Base-by-base conservation (phyloP, 2,329 filamentous ascomycete species). In the Raffaelea ambrosiae region DNA sequence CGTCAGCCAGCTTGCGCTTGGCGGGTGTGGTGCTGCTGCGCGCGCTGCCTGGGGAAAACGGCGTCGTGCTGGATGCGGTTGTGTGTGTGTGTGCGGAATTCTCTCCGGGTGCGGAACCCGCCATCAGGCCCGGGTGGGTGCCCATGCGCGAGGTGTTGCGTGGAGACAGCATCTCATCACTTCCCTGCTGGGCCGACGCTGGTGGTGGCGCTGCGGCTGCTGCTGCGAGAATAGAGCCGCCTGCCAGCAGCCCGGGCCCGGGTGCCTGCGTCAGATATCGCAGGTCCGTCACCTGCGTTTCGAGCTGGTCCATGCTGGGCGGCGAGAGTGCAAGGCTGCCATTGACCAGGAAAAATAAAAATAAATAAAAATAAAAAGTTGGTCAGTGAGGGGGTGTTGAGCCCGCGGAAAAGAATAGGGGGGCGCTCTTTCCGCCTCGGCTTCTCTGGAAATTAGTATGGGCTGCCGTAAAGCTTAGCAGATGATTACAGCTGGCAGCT, bases 261-360 rank as follows among this genome's bases (percentile, higher is more conserved):
- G 65, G 18, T 5, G 52, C 63, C 58, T 70, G 66, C 29, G 68
- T 64, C 56, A 77, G 64, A 57, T 70, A 75, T 7, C 71, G 71
- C 63, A 77, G 62, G 64, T 77, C 74, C 60, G 68, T 73, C 53
- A 69, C 72, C 63, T 77, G 74, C 49, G 66, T 69, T 58, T 76
- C 71, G 55, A 77, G 71, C 59, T 72, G 72, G 58, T 77, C 73
- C 74, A 77, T 77, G 41, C 42, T 35, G 23, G n/a, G n/a, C n/a
- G n/a, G n/a, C n/a, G n/a, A n/a, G n/a, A n/a, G n/a, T n/a, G n/a
- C n/a, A n/a, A n/a, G n/a, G 33, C 20, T 59, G 0, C n/a, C 42
- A 19, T 18, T n/a, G 46, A 31, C 40, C 10, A 18, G 20, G 20
- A 18, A n/a, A 4, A 3, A 9, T n/a, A 35, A 33, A 36, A 36